Conservation (phyloP, 768 basidiomycete genomes). For the Boletus subcaerulescens region DNA sequence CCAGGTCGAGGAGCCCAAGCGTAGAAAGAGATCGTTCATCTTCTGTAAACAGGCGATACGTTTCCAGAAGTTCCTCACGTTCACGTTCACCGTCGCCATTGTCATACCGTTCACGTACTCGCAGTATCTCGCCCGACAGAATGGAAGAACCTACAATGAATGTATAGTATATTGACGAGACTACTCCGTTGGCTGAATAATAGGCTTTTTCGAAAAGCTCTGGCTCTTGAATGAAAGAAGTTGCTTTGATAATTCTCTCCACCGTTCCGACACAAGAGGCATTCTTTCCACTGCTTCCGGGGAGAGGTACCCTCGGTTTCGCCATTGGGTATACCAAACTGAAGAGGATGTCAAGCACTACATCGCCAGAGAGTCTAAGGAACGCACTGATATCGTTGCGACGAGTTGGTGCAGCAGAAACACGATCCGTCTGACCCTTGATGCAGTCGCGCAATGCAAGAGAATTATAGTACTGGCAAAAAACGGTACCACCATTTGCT, state of each 20-base stretch:
- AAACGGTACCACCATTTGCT: constrained; percentile 73
- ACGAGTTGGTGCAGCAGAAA: constrained; percentile 78
- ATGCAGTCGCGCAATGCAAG: constrained; percentile 79
- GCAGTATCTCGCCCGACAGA: constrained; percentile 56
- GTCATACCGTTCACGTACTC: constrained; percentile 51
- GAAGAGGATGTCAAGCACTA: constrained; percentile 1
- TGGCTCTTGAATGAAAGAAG: constrained; percentile 49
- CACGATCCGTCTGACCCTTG: constrained; percentile 66
- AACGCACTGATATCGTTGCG: constrained; percentile 78
- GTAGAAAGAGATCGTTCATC: constrained; percentile 30
- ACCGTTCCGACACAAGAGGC: constrained; percentile 68
- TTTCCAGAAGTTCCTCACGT: constrained; percentile 62
- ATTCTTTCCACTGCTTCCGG: constrained; percentile 53
- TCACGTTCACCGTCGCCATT: constrained; percentile 40
- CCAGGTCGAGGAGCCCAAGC: constrained; percentile 27
- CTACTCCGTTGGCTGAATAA: constrained; percentile 21
- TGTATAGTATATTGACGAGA: constrained; percentile 12
- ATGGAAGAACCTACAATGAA: constrained; percentile 40
- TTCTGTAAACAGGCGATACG: constrained; percentile 53
- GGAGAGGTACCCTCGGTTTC: constrained; percentile 75
- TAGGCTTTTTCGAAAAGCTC: constrained; percentile 30
- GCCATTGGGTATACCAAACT: constrained; percentile 79
- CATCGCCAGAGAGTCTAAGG: not conserved
- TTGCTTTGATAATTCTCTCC: constrained; percentile 61
- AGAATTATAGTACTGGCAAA: constrained; percentile 89